Base-by-base conservation (phyloP, 805 yeast species). In the Ascoidea rubescens region DNA sequence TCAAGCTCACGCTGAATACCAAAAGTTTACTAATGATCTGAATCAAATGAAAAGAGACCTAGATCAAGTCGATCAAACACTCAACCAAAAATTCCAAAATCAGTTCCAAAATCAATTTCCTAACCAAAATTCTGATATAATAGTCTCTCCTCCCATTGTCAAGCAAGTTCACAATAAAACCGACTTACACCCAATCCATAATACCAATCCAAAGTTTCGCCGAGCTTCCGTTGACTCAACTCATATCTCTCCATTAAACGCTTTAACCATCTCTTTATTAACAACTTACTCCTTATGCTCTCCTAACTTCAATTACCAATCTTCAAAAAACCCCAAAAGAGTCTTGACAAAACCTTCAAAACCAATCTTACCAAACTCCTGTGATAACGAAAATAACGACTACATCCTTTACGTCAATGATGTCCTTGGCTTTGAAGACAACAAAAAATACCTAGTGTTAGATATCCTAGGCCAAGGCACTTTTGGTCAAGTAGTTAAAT, bases 401-500 rank as follows among this genome's bases (percentile, higher is more conserved):
- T 91, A 90, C 63, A 91, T 93, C 52, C 69, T 95, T 17, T 91
- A 89, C 58, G 99, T 93, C 28, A 93, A 95, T 65, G 99, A 95
- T 64, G 81, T 93, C 30, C 69, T 93, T 46, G 98, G 99, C 5
- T 74, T 79, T 4, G 87, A 84, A 59, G 93, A 87, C 57, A 90
- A 87, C 54, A 73, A 90, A 52, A 85, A 87, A 62, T 91, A 90
- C 64, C 73, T 93, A 61, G 96, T 93, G 5, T 70, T 93, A 53
- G 98, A 91, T 65, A 74, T 93, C 14, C 68, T 93, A 46, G 99
- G 99, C 0, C 91, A 90, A 56, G 99, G 99, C 2, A 90, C 99
- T 1, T 93, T 93, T 72, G 99, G 99, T 7, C 98, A 93, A 68
- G 99, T 93, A 48, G 95, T 90, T 46, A 93, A 91, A 68, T 91